phyloP scores from a whole-genome alignment of 1,139 yeast genomes.

The Candida labiduridarum region DNA sequence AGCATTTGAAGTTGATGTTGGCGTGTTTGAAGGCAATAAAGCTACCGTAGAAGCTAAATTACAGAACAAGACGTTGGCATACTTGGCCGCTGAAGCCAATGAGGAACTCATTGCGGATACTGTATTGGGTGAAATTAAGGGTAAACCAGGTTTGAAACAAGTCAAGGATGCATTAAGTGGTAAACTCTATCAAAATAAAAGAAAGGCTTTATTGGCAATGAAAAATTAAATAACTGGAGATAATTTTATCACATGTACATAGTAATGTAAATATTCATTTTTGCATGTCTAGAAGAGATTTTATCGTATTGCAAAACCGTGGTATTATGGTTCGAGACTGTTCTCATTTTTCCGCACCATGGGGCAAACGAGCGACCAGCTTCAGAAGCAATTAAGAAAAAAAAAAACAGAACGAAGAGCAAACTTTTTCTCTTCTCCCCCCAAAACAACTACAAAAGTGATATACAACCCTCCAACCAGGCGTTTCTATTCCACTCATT shows the following conservation, averaged over 20 bases:
- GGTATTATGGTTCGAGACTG: too few species aligned
- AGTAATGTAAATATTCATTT: neutral
- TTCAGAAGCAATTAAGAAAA: neutral
- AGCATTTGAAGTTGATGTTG: slow-evolving; percentile 53
- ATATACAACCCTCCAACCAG: neutral
- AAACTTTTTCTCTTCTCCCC: neutral
- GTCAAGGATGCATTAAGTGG: slow-evolving; percentile 45
- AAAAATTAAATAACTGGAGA: slow-evolving; percentile 15
- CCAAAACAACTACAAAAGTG: neutral
- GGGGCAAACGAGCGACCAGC: too few species aligned
- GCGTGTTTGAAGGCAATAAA: slow-evolving; percentile 39
- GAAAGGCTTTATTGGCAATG: slow-evolving; percentile 37
- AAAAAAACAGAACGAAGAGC: neutral
- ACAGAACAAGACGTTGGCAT: slow-evolving; percentile 22
- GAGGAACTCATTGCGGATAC: slow-evolving; percentile 41
- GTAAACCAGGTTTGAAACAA: slow-evolving; percentile 51
- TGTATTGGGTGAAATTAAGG: slow-evolving; percentile 39
- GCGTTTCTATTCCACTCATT: neutral
- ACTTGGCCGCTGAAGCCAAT: slow-evolving; percentile 29
- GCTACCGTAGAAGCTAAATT: slow-evolving; percentile 40
- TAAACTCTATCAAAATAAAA: slow-evolving; percentile 36
- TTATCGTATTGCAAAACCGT: too few species aligned
- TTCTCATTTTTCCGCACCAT: neutral
- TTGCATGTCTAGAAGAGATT: neutral
- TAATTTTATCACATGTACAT: neutral